Conservation (phyloP, 331 rosid genomes). For the Cucumis variabilis region DNA sequence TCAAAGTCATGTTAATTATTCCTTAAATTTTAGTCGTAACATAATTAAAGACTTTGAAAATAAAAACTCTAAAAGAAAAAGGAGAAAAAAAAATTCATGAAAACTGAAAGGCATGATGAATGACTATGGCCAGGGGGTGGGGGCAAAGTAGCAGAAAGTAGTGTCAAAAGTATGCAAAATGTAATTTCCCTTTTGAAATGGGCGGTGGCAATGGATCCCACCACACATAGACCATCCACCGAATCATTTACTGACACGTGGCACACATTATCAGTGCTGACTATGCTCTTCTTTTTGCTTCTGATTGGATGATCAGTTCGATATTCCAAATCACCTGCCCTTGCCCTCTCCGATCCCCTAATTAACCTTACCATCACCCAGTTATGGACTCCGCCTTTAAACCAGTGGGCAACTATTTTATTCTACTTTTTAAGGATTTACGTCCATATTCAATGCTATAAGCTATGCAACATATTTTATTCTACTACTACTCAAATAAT, state of each 20-base stretch:
- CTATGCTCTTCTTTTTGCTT: background rate
- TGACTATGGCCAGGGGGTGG: background rate
- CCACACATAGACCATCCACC: background rate
- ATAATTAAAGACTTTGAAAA: no score
- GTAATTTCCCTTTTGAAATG: background rate
- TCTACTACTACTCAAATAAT: no score
- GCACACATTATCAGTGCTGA: background rate
- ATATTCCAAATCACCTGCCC: background rate
- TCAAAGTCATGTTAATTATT: no score
- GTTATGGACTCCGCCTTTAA: no score
- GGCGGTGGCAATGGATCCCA: conserved; percentile 22
- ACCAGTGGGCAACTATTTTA: background rate
- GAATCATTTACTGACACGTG: background rate
- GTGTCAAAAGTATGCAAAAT: conserved; percentile 7
- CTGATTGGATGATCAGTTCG: background rate
- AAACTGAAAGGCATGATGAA: background rate
- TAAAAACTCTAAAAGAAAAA: no score
- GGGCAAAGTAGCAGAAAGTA: background rate
- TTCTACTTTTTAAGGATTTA: no score
- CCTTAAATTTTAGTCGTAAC: no score
- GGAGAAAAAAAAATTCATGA: background rate
- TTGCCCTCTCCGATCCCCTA: background rate
- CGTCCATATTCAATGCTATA: no score
- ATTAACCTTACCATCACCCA: background rate
- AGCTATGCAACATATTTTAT: no score